Conservation (phyloP, 768 basidiomycete genomes). For the Favolaschia claudopus region DNA sequence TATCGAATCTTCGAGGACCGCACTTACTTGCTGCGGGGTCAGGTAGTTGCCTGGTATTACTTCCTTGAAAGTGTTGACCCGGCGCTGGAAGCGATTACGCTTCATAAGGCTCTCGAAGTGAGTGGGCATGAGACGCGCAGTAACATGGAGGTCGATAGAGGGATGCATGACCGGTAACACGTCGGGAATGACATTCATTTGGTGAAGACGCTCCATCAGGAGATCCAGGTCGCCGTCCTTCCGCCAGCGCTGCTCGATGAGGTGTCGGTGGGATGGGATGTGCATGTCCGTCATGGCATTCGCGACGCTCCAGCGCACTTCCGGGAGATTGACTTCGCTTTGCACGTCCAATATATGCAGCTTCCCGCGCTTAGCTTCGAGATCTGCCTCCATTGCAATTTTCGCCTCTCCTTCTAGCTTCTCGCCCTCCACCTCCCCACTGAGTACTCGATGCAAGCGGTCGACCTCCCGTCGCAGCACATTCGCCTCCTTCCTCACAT, state of each 20-base stretch:
- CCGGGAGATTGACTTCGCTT: slow-evolving; percentile 84
- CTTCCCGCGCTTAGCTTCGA: slow-evolving; percentile 57
- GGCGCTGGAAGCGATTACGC: slow-evolving; percentile 24
- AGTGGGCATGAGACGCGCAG: slow-evolving; percentile 44
- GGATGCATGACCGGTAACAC: slow-evolving; percentile 77
- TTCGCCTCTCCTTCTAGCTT: slow-evolving; percentile 39
- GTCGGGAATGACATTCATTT: slow-evolving; percentile 93
- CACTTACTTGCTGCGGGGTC: slow-evolving; percentile 70
- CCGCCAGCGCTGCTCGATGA: slow-evolving; percentile 87
- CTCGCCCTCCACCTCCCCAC: slow-evolving; percentile 31
- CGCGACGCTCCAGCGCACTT: slow-evolving; percentile 77
- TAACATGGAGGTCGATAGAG: slow-evolving; percentile 75
- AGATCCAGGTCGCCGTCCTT: slow-evolving; percentile 85
- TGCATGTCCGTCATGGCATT: slow-evolving; percentile 82
- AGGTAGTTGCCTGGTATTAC: slow-evolving; percentile 80
- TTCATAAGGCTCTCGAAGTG: slow-evolving; percentile 39
- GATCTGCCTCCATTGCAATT: slow-evolving; percentile 40
- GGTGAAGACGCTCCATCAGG: slow-evolving; percentile 91
- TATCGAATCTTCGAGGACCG: too few relatives aligned
- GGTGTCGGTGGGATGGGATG: slow-evolving; percentile 76
- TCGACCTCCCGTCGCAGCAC: slow-evolving; percentile 32
- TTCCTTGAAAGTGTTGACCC: slow-evolving; percentile 43
- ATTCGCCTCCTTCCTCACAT: slow-evolving; percentile 43
- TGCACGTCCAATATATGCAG: slow-evolving; percentile 75
- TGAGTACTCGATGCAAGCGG: slow-evolving; percentile 33